phyloP scores from a whole-genome alignment of 1,284 basidiomycete genomes.

The Takashimella tepidaria region DNA sequence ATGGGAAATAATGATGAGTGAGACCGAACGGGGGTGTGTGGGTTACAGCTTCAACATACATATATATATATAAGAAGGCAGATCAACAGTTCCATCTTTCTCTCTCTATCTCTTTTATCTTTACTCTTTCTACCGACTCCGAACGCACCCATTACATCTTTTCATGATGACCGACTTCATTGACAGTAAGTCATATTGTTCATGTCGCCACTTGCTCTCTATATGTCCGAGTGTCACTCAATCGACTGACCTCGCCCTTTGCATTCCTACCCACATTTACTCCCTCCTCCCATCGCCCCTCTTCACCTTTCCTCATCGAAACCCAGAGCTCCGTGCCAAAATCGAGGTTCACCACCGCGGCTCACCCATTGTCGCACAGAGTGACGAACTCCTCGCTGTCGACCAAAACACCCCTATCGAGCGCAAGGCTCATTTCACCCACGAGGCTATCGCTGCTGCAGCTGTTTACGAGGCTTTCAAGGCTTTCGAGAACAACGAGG shows the following conservation, averaged over 20 bases:
- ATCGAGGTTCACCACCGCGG: constrained; percentile 20
- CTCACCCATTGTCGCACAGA: constrained; percentile 23
- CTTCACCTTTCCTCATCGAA: background rate
- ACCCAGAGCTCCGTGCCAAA: constrained; percentile 21
- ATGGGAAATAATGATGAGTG: too few relatives aligned
- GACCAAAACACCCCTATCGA: constrained; percentile 27
- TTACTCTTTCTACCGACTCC: too few relatives aligned
- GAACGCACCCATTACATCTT: background rate
- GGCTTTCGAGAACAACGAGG: constrained; percentile 29
- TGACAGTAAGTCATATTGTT: background rate
- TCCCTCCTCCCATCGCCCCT: background rate
- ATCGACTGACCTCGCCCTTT: background rate
- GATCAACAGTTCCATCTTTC: too few relatives aligned
- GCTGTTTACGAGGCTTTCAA: constrained; percentile 36
- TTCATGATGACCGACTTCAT: background rate
- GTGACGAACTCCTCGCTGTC: constrained; percentile 32
- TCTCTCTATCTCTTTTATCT: too few relatives aligned
- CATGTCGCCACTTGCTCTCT: too few relatives aligned
- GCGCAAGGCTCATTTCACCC: constrained; percentile 33
- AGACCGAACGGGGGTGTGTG: too few relatives aligned
- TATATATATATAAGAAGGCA: too few relatives aligned
- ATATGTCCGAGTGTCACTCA: too few relatives aligned
- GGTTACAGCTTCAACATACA: too few relatives aligned
- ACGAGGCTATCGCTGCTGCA: constrained; percentile 32
- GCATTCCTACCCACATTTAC: background rate